Evolutionary conservation across 2,329 filamentous ascomycete genomes (phyloP), one percentile per base, ranked within the genome.

Genomic region (Verticillium nubilum): DNA sequence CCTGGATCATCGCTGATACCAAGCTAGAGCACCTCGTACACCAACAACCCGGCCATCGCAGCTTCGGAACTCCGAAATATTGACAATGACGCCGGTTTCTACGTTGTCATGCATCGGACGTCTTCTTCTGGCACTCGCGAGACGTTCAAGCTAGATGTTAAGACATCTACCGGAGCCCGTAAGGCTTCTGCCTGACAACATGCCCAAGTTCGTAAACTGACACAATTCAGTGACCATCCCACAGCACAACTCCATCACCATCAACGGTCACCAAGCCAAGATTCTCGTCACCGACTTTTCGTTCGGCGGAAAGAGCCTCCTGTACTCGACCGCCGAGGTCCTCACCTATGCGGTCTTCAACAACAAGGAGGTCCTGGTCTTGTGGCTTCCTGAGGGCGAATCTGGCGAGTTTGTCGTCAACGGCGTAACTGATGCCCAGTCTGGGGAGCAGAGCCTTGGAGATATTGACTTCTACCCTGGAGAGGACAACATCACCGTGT

Each of bases 261-360:
- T 88, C 47, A 80, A 86, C 59, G 86, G 86, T 1, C 81, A 86
- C 37, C 81, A 86, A 59, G 80, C 84, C 7, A 87, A 87, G 74
- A 82, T 88, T 17, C 68, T 87, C 3, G 81, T 84, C 0, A 84
- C 84, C 0, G 85, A 87, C 63, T 88, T 86, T 59, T 68, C 63
- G 1, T 79, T 86, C 42, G 85, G 84, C 1, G 68, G 71, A 7
- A 73, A 82, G 61, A 79, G 70, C 0, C 67, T 85, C 0, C 67
- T 85, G 0, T 85, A 85, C 67, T 83, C 81, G 0, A 84, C 82
- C 1, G 79, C 80, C 0, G 82, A 85, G 61, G 74, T 85, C 0
- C 66, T 85, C 12, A 84, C 78, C 62, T 81, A 82, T 58, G 72
- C 80, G 0, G 62, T 77, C 0, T 73, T 83, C 7, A 79, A 82